phyloP scores from a whole-genome alignment of 2,329 filamentous ascomycete genomes.

The Escovopsis sp. region DNA sequence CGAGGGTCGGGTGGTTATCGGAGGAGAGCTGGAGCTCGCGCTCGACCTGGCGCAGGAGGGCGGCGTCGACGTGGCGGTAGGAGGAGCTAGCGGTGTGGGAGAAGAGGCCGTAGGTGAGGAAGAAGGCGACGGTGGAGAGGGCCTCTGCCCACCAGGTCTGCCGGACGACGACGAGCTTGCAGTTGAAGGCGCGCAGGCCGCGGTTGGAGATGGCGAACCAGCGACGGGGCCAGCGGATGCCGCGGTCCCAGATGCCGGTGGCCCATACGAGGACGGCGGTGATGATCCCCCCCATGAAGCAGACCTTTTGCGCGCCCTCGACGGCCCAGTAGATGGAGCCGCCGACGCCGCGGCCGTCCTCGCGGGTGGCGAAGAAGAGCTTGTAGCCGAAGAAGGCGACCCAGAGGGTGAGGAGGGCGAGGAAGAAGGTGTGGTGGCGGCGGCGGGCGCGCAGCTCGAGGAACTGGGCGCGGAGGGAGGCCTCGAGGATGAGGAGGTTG shows the following conservation, averaged over 20 bases:
- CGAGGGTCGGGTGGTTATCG: slow-evolving; percentile 25
- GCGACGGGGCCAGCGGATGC: slow-evolving; percentile 81
- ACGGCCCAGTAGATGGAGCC: slow-evolving; percentile 95
- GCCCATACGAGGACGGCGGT: slow-evolving; percentile 81
- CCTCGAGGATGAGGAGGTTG: slow-evolving; percentile 92
- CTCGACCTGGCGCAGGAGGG: slow-evolving; percentile 42
- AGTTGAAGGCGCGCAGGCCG: slow-evolving; percentile 82
- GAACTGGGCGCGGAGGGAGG: slow-evolving; percentile 83
- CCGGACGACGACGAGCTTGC: slow-evolving; percentile 82
- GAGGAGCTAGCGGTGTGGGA: slow-evolving; percentile 52
- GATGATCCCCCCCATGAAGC: slow-evolving; percentile 78
- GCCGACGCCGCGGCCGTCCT: slow-evolving; percentile 81
- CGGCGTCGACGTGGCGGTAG: slow-evolving; percentile 63
- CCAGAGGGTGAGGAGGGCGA: slow-evolving; percentile 68
- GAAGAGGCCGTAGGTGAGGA: slow-evolving; percentile 61
- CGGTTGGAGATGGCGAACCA: slow-evolving; percentile 86
- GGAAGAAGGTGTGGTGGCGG: slow-evolving; percentile 85
- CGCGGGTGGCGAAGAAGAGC: slow-evolving; percentile 86
- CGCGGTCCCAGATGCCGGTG: slow-evolving; percentile 91
- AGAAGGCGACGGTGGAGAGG: slow-evolving; percentile 55
- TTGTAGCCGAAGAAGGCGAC: slow-evolving; percentile 74
- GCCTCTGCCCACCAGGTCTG: slow-evolving; percentile 70
- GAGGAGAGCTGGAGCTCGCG: slow-evolving; percentile 36
- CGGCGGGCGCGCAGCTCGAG: slow-evolving; percentile 76
- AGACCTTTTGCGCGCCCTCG: slow-evolving; percentile 78